These are phyloP conservation scores for Wallacemonas rigidus DNA, from an alignment of 208 protist genomes.

Conservation along the genomic window DNA sequence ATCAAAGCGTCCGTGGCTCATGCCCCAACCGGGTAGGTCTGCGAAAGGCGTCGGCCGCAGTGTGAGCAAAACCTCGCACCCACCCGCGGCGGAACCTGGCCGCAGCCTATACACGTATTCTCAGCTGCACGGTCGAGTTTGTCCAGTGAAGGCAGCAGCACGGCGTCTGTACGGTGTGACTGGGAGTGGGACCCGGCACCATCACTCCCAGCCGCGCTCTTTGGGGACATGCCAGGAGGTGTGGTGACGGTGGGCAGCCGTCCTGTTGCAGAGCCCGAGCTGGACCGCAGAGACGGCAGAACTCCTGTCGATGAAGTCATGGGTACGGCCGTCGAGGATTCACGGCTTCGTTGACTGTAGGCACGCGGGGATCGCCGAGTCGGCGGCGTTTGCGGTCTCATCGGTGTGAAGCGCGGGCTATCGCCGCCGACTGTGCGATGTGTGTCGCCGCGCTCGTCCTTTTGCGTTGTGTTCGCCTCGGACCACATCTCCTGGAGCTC, in stretches of 20 bases:
- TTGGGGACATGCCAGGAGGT: no score
- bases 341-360: background rate
- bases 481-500: conserved; percentile 32
- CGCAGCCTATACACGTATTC: conserved; percentile 5
- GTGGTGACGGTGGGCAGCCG: background rate
- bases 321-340: background rate
- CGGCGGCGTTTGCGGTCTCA: conserved; percentile 1
- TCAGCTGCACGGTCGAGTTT: background rate
- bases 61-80: conserved; percentile 3
- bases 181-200: background rate
- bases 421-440: background rate
- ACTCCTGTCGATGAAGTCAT: background rate
- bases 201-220: no score
- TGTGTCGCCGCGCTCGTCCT: background rate
- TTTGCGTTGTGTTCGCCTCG: conserved; percentile 11
- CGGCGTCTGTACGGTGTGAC: background rate
- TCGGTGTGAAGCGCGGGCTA: conserved; percentile 7
- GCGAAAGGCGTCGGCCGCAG: conserved; percentile 14
- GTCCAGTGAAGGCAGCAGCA: background rate
- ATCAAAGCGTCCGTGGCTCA: no score
- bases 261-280: background rate
- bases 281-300: conserved; percentile 4
- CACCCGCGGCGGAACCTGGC: conserved; percentile 5
- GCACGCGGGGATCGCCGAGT: background rate
- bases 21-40: background rate